Evolutionary conservation across 2,329 filamentous ascomycete genomes (phyloP), one percentile per base, ranked within the genome.

Genomic region (Botrytis squamosa): DNA sequence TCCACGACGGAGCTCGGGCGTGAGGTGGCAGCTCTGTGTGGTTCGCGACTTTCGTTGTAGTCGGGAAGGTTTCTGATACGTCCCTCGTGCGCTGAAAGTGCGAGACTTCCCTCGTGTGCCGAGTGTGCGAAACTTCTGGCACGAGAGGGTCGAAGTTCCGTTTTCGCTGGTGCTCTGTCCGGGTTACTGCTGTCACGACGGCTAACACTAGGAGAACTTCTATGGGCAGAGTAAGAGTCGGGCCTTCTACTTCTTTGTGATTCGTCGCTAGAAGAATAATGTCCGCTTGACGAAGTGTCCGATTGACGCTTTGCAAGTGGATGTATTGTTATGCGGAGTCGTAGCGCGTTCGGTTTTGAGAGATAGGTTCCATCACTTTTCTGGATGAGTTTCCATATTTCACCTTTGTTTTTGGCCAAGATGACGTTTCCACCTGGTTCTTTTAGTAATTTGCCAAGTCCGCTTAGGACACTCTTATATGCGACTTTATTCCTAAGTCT

Each of bases 81-180:
- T 29, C 25, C 3, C 5, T 29, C n/a, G 12, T 29, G 6, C 18
- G n/a, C n/a, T 16, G 14, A 16, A 6, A 29, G 14, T 29, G 52
- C 14, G 52, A 55, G 0, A 5, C 2, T 0, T 29, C 52, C 2
- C 5, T 29, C n/a, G 12, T 8, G 6, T 29, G n/a, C n/a, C 7
- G 14, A 16, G 14, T 18, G 14, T 29, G 52, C 14, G 25, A 29
- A 1, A 5, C n/a, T 29, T 55, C 6, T n/a, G 25, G 12, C 5
- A 29, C 25, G 5, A n/a, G 14, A n/a, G n/a, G 52, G n/a, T 52
- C 10, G 9, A 14, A 14, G 25, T 52, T 14, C 1, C 49, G 10
- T 25, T 12, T 5, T 12, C 9, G 49, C 4, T 6, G 49, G 10
- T 46, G 18, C 1, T 52, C 49, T 52, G 4, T 52, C 49, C 49